A percentile compares a stretch with the other conserved stretches of the same genome.
phyloP scores from a whole-genome alignment of 169 alveolate genomes.

The Eimeria acervulina region DNA sequence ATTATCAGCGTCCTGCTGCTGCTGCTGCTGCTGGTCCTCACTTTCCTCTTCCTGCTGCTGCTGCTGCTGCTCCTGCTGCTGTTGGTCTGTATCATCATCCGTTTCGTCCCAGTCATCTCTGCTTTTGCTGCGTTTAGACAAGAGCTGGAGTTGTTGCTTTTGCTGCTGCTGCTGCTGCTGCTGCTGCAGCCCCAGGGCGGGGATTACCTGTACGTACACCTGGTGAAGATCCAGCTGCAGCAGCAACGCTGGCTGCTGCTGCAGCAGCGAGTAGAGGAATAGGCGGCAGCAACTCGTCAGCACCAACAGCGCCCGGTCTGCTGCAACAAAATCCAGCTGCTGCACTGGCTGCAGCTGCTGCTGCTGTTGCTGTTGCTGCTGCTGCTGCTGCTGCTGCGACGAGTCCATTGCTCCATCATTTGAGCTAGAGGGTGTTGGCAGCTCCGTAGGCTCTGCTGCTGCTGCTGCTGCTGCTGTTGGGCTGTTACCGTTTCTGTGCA shows the following conservation, averaged over 20 bases:
- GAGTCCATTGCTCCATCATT: not conserved
- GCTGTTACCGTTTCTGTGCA: not conserved
- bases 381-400: not conserved
- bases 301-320: constrained; percentile 68
- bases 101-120: not conserved
- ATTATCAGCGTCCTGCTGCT: too few species aligned
- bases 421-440: not conserved
- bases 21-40: not conserved
- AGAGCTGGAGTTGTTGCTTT: not conserved
- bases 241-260: constrained; percentile 67
- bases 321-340: constrained; percentile 52
- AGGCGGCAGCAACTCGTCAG: constrained; percentile 56
- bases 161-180: constrained; percentile 16
- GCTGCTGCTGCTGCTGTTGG: constrained; percentile 50
- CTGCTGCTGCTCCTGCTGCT: constrained; percentile 27
- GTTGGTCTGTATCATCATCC: not conserved
- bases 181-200: too few species aligned
- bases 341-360: constrained; percentile 39
- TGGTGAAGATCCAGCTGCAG: constrained; percentile 5
- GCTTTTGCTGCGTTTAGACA: not conserved
- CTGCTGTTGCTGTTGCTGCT: not conserved
- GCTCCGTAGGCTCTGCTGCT: not conserved
- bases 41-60: constrained; percentile 36
- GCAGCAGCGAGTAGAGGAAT: constrained; percentile 46
- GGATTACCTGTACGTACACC: constrained; percentile 51